Conservation (phyloP, 768 basidiomycete species). For the Tricholoma bakamatsutake region DNA sequence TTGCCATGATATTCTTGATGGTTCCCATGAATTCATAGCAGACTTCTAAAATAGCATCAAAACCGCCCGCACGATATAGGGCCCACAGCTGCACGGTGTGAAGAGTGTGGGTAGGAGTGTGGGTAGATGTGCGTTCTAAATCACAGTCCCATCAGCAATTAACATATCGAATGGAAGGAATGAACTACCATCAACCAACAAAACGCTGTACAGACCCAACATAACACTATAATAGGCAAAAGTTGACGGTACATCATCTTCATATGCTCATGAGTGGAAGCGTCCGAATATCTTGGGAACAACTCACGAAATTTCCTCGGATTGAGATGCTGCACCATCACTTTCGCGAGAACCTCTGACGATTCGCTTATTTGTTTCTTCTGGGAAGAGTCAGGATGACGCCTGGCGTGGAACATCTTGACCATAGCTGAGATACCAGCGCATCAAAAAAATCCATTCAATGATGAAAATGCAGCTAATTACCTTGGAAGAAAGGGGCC, state of each 20-base stretch:
- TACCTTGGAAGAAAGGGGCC: conserved; percentile 85
- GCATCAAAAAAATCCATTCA: neutral
- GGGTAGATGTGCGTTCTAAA: conserved; percentile 69
- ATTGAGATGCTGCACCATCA: conserved; percentile 68
- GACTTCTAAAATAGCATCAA: conserved; percentile 59
- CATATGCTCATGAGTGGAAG: neutral
- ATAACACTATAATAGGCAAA: conserved; percentile 45
- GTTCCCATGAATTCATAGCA: conserved; percentile 48
- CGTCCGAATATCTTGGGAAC: conserved; percentile 2
- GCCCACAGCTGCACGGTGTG: conserved; percentile 79
- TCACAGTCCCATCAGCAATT: conserved; percentile 6
- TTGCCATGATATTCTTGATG: conserved; percentile 48
- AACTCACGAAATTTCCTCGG: conserved; percentile 46
- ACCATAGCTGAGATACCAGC: conserved; percentile 55
- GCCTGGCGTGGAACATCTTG: conserved; percentile 78
- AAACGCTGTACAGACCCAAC: conserved; percentile 36
- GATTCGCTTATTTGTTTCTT: conserved; percentile 72
- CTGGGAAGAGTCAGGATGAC: conserved; percentile 69
- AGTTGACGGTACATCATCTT: conserved; percentile 27
- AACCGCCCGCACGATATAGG: conserved; percentile 66
- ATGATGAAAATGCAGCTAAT: neutral
- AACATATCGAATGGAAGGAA: conserved; percentile 1
- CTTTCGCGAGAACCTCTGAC: conserved; percentile 60
- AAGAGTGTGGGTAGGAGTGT: conserved; percentile 59
- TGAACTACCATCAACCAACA: conserved; percentile 43